A percentile compares a stretch with the other conserved stretches of the same genome.
These are phyloP conservation scores for Fusarium praegraminearum DNA, from an alignment of 2,329 filamentous ascomycete species.

Conservation along the genomic window DNA sequence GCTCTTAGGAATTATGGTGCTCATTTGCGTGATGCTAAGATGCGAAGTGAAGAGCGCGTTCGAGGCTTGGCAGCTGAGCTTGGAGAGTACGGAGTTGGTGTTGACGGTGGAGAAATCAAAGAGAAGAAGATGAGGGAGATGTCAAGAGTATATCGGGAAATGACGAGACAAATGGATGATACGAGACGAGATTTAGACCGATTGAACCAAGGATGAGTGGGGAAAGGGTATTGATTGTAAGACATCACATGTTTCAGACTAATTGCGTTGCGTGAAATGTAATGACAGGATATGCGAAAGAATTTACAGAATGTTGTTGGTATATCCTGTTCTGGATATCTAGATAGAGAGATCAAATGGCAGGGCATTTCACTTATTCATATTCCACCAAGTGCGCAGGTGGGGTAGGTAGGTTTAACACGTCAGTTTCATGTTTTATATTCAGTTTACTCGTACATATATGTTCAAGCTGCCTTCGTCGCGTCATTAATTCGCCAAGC, in stretches of 20 bases:
- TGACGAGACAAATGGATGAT: conserved; percentile 63
- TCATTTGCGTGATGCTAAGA: conserved; percentile 63
- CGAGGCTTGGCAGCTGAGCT: conserved; percentile 59
- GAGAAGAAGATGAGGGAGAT: conserved; percentile 66
- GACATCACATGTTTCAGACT: background rate
- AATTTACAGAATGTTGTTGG: background rate
- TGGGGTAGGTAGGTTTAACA: conserved; percentile 11
- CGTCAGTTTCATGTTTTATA: conserved; percentile 20
- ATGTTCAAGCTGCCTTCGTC: conserved; percentile 35
- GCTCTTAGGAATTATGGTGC: conserved; percentile 61
- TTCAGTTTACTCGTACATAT: conserved; percentile 44
- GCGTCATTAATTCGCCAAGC: conserved; percentile 33
- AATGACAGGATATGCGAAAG: background rate
- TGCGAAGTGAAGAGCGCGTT: conserved; percentile 59
- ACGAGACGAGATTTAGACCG: conserved; percentile 61
- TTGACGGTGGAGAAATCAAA: conserved; percentile 54
- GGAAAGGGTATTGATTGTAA: conserved; percentile 6
- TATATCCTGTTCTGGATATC: background rate
- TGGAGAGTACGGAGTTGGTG: conserved; percentile 62
- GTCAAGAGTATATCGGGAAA: conserved; percentile 63
- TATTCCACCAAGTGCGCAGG: background rate
- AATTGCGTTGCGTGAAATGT: conserved; percentile 1
- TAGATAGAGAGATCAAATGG: background rate
- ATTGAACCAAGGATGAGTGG: conserved; percentile 45
- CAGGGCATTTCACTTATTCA: background rate